phyloP scores from a whole-genome alignment of 2,329 filamentous ascomycete genomes.

The Curvularia eragrostidis region DNA sequence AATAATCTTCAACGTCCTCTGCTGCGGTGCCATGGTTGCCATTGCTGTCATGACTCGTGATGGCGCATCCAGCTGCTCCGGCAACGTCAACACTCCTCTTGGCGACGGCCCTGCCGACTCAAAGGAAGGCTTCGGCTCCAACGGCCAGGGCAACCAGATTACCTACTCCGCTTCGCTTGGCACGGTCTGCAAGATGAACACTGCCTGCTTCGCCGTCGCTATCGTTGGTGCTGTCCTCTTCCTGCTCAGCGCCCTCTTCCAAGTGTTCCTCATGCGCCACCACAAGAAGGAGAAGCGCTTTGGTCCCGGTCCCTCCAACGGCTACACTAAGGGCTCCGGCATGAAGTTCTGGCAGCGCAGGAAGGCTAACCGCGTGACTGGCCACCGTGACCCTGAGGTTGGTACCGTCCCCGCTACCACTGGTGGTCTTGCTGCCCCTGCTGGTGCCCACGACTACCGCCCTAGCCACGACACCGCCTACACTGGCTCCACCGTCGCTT shows the following conservation, averaged over 20 bases:
- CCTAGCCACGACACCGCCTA: constrained; percentile 59
- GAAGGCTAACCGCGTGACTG: constrained; percentile 41
- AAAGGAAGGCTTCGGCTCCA: constrained; percentile 58
- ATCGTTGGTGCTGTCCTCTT: constrained; percentile 81
- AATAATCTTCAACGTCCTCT: constrained; percentile 77
- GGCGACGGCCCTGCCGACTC: constrained; percentile 66
- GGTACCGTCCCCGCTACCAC: constrained; percentile 35
- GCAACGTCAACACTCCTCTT: constrained; percentile 70
- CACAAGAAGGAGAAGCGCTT: constrained; percentile 77
- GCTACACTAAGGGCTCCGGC: constrained; percentile 69
- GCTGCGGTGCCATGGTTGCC: constrained; percentile 79
- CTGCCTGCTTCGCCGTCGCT: constrained; percentile 76
- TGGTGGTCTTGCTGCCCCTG: constrained; percentile 26
- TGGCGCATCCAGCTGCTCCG: constrained; percentile 71
- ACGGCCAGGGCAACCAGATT: constrained; percentile 48
- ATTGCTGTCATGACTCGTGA: constrained; percentile 76
- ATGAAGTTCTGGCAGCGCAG: constrained; percentile 56
- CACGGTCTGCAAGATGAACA: constrained; percentile 78
- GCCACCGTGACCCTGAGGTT: constrained; percentile 54
- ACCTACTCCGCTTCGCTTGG: constrained; percentile 56
- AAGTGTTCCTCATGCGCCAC: constrained; percentile 71
- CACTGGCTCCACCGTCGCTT: constrained; percentile 55
- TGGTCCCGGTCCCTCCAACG: constrained; percentile 69
- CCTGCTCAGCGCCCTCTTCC: constrained; percentile 72
- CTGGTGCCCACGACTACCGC: constrained; percentile 44